Conservation (phyloP, 495 filamentous ascomycete species). For the Aspergillus ellipticus region DNA sequence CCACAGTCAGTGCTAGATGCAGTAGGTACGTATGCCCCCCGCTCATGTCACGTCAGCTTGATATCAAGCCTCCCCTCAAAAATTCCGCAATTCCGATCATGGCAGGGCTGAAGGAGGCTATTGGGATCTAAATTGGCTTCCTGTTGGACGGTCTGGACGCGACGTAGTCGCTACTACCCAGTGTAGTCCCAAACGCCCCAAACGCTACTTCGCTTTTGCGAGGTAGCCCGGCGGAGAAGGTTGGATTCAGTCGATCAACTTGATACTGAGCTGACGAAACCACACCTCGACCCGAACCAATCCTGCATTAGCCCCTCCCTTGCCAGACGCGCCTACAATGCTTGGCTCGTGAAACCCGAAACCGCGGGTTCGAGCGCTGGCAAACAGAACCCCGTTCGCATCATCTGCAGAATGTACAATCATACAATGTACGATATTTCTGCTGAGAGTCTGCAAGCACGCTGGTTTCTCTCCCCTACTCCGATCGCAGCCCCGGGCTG, state of each 20-base stretch:
- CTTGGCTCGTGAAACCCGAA: too few relatives aligned
- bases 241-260: neutral
- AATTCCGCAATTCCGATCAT: too few relatives aligned
- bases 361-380: neutral
- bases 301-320: neutral
- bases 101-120: neutral
- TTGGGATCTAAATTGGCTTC: neutral
- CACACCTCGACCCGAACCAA: neutral
- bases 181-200: neutral
- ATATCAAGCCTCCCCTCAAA: too few relatives aligned
- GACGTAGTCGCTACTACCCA: too few relatives aligned
- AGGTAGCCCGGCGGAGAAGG: neutral
- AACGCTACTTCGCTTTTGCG: neutral
- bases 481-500: neutral
- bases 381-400: neutral
- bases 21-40: too few relatives aligned
- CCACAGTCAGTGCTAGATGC: too few relatives aligned
- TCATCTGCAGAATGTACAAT: too few relatives aligned
- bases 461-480: too few relatives aligned
- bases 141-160: neutral
- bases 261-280: slow-evolving; percentile 1
- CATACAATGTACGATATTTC: too few relatives aligned
- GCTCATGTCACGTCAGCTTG: too few relatives aligned
- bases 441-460: neutral
- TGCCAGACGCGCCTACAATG: neutral